Evolutionary conservation across 768 basidiomycete genomes (phyloP).

Genomic region (Omphalotus guepiniiformis): DNA sequence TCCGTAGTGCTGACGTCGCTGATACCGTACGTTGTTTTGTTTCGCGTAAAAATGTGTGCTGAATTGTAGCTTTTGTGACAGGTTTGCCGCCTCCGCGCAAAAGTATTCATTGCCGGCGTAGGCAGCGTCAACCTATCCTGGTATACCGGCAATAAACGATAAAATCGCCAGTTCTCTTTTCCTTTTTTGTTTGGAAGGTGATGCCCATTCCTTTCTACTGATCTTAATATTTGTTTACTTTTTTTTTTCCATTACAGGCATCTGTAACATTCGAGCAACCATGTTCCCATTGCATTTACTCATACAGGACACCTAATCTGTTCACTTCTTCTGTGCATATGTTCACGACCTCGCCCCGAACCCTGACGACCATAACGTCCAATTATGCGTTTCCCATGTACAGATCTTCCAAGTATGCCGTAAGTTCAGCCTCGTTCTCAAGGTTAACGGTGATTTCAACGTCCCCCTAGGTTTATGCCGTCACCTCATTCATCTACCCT

Average conservation of each 20-base stretch:
- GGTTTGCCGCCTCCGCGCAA: conserved; percentile 78
- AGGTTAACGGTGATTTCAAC: not conserved
- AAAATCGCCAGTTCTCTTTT: conserved; percentile 6
- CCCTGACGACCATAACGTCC: not conserved
- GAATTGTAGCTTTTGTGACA: conserved; percentile 28
- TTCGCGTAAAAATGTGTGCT: not conserved
- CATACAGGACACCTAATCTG: conserved; percentile 6
- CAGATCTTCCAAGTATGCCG: conserved; percentile 1
- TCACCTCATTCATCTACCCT: not conserved
- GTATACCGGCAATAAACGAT: conserved; percentile 53
- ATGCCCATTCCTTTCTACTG: not conserved
- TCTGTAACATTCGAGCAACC: conserved; percentile 4
- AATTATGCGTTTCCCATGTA: not conserved
- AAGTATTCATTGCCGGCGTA: conserved; percentile 68
- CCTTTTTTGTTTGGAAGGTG: not conserved
- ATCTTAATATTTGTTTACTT: not conserved
- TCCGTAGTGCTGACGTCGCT: conserved; percentile 70
- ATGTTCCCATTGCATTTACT: not conserved
- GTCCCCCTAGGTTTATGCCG: not conserved
- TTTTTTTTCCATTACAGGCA: not conserved
- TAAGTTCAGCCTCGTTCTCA: not conserved
- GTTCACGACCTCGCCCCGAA: not conserved
- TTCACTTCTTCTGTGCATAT: not conserved
- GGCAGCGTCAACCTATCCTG: conserved; percentile 79
- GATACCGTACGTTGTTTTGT: conserved; percentile 55